These are phyloP conservation scores for Chrysochromulina parva DNA, from an alignment of 78 protist genomes.

Conservation along the genomic window DNA sequence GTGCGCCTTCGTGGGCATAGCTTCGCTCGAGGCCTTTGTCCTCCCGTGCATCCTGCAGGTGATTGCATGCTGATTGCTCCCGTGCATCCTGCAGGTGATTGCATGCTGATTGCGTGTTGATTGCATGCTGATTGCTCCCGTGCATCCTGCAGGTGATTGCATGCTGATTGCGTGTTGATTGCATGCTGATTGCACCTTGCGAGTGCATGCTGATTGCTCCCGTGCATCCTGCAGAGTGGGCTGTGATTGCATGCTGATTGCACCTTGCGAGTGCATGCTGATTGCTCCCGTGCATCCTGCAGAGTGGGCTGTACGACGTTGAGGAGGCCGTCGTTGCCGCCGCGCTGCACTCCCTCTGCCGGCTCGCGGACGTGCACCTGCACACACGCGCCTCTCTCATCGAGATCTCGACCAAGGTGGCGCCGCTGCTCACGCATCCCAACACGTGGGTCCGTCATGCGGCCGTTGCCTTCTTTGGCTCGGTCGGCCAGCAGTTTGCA, in stretches of 20 bases:
- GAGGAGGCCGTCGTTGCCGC: not conserved
- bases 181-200: too few species aligned
- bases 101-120: too few species aligned
- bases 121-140: too few species aligned
- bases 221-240: not conserved
- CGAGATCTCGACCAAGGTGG: not conserved
- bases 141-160: too few species aligned
- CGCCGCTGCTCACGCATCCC: not conserved
- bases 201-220: not conserved
- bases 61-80: too few species aligned
- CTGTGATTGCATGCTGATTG: too few species aligned
- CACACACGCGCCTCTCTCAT: not conserved
- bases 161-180: too few species aligned
- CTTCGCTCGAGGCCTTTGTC: not conserved
- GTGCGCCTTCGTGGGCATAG: not conserved
- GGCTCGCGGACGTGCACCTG: not conserved
- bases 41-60: constrained; percentile 2
- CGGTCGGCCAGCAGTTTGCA: not conserved
- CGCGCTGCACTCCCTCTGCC: not conserved
- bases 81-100: too few species aligned
- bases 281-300: not conserved
- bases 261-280: too few species aligned
- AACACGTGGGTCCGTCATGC: not conserved
- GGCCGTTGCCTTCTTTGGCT: not conserved
- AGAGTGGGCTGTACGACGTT: not conserved